phyloP scores from a whole-genome alignment of 2,329 filamentous ascomycete species.

The Boeremia lycopersici region DNA sequence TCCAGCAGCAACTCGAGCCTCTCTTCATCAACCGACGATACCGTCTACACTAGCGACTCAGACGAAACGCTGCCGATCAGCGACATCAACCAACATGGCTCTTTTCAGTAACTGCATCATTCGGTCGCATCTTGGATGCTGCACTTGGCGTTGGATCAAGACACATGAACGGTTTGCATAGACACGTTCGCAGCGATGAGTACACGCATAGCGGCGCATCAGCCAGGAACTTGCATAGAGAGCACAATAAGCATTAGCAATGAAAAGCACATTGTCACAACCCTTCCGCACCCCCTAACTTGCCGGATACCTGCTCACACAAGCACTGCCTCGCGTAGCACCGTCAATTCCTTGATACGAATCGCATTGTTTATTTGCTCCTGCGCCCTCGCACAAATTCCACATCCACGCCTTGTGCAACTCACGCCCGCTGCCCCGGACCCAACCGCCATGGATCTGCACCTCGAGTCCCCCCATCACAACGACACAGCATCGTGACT shows the following conservation, averaged over 20 bases:
- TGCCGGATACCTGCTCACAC: too few relatives aligned
- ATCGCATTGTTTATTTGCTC: too few relatives aligned
- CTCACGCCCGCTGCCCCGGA: not conserved
- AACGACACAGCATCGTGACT: not conserved
- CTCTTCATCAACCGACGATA: not conserved
- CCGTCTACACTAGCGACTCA: not conserved
- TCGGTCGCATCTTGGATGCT: not conserved
- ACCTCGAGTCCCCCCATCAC: not conserved
- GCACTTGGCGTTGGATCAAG: not conserved
- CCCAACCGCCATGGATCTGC: not conserved
- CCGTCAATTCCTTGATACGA: too few relatives aligned
- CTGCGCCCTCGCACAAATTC: too few relatives aligned
- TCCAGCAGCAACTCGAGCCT: not conserved
- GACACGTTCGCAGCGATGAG: not conserved
- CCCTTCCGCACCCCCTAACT: not conserved
- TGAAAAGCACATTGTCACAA: constrained; percentile 4
- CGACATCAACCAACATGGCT: not conserved
- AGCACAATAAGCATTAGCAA: not conserved
- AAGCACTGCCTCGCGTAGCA: too few relatives aligned
- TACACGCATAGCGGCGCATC: constrained; percentile 3
- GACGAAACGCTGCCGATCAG: not conserved
- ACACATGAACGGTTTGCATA: constrained; percentile 4
- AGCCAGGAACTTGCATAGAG: not conserved
- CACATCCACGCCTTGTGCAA: not conserved
- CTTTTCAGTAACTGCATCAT: not conserved